Percentiles rank a stretch among this genome's conserved stretches.
Conservation (phyloP, 495 filamentous ascomycete genomes). For the Wilcoxina mikolae region DNA sequence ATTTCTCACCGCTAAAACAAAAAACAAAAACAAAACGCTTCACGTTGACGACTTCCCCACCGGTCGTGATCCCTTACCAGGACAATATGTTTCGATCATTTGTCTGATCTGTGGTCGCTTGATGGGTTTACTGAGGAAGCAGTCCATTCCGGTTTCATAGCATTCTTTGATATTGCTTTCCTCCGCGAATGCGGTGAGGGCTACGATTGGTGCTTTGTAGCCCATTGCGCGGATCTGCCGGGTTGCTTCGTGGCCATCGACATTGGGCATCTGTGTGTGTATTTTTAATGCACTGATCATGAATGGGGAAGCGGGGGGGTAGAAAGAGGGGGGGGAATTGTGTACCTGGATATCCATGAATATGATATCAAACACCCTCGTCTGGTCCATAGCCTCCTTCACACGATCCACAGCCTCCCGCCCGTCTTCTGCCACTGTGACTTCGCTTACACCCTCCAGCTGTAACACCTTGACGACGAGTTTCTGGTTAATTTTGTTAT, state of each 20-base stretch:
- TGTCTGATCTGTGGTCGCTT: conserved; percentile 69
- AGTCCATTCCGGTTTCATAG: conserved; percentile 36
- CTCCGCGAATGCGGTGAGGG: conserved; percentile 78
- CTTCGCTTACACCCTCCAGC: conserved; percentile 52
- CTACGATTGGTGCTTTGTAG: conserved; percentile 78
- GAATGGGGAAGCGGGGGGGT: neutral
- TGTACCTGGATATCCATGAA: conserved; percentile 10
- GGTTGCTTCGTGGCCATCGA: conserved; percentile 77
- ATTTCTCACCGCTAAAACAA: neutral
- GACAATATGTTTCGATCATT: conserved; percentile 38
- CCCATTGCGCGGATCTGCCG: conserved; percentile 77
- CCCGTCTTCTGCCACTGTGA: conserved; percentile 70
- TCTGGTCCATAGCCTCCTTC: conserved; percentile 60
- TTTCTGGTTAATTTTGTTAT: conserved; percentile 87
- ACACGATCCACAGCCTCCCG: conserved; percentile 81
- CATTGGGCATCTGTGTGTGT: conserved; percentile 82
- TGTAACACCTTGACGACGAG: conserved; percentile 65
- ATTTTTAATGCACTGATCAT: too few species aligned
- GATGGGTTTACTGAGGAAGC: conserved; percentile 61
- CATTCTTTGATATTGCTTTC: conserved; percentile 80
- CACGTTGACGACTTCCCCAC: neutral
- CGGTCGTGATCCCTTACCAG: neutral
- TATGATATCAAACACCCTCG: conserved; percentile 27
- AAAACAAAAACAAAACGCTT: neutral
- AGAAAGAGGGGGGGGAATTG: neutral